Conservation (phyloP, 768 basidiomycete genomes). For the Leucosporidium creatinivorum region DNA sequence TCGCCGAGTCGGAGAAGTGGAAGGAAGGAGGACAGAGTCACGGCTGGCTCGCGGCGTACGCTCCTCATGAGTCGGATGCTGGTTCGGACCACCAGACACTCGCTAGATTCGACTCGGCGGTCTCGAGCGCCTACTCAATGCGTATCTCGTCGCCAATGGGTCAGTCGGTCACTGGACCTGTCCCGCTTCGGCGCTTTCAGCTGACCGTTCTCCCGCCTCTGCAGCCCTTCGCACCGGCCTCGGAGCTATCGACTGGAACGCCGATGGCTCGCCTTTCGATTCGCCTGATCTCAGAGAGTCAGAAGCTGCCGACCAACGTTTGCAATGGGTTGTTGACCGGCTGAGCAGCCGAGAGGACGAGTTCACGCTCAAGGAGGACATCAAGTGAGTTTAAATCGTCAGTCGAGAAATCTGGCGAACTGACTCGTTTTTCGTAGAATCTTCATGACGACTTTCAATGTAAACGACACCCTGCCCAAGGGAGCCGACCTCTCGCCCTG, state of each 20-base stretch:
- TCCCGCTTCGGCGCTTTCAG: not conserved
- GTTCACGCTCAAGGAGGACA: constrained; percentile 11
- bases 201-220: not conserved
- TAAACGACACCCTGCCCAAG: constrained; percentile 62
- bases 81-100: not conserved
- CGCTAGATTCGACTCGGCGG: not conserved
- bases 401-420: not conserved
- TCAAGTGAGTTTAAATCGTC: constrained; percentile 2
- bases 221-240: not conserved
- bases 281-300: not conserved
- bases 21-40: not conserved
- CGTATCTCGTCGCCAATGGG: not conserved
- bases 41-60: not conserved
- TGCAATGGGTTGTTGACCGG: constrained; percentile 10
- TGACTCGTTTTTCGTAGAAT: constrained; percentile 45
- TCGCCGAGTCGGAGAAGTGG: not conserved
- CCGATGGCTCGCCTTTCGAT: not conserved
- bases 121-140: constrained; percentile 8
- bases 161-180: not conserved
- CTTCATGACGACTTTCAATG: constrained; percentile 74
- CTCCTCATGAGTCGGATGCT: not conserved
- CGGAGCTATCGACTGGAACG: not conserved
- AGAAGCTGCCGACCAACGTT: constrained; percentile 1
- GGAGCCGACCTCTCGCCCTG: constrained; percentile 60
- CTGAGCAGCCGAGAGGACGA: constrained; percentile 11